Percentiles rank a stretch among this genome's conserved stretches.
These are phyloP conservation scores for Danielia reshetovae DNA, from an alignment of 805 yeast genomes.

Conservation along the genomic window DNA sequence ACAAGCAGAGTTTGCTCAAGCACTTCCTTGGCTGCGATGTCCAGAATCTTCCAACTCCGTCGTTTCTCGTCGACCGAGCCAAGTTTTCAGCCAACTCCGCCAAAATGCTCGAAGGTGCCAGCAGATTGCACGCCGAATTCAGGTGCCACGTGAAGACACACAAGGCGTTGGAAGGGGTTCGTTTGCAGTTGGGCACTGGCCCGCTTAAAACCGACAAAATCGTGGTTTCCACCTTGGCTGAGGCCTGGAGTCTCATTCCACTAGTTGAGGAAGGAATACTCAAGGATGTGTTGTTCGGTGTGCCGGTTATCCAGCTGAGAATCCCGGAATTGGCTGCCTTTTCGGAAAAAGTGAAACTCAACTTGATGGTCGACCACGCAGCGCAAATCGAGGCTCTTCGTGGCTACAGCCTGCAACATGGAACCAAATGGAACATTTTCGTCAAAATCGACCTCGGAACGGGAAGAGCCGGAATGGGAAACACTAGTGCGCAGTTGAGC, in stretches of 20 bases:
- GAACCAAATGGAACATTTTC: conserved; percentile 56
- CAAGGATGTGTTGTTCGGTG: conserved; percentile 29
- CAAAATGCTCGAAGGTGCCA: conserved; percentile 46
- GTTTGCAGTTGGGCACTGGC: conserved; percentile 44
- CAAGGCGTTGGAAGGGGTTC: conserved; percentile 59
- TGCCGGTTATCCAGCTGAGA: conserved; percentile 47
- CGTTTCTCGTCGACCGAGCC: conserved; percentile 45
- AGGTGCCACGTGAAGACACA: conserved; percentile 78
- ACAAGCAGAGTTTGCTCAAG: conserved; percentile 18
- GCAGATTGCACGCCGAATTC: conserved; percentile 40
- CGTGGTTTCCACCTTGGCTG: conserved; percentile 66
- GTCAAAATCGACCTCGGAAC: conserved; percentile 72
- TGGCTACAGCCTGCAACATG: conserved; percentile 26
- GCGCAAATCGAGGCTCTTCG: conserved; percentile 52
- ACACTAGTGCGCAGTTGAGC: conserved; percentile 31
- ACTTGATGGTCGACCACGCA: conserved; percentile 58
- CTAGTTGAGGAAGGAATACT: conserved; percentile 36
- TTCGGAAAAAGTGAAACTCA: conserved; percentile 38
- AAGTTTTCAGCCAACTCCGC: conserved; percentile 43
- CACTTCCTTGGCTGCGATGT: conserved; percentile 40
- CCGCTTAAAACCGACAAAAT: conserved; percentile 43
- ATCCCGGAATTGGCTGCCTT: conserved; percentile 46
- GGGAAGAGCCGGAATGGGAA: conserved; percentile 57
- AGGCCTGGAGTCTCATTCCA: conserved; percentile 53
- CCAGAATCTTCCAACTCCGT: conserved; percentile 55